Evolutionary conservation across 148 eudicot species (phyloP).

Genomic region (Simmondsia chinensis): DNA sequence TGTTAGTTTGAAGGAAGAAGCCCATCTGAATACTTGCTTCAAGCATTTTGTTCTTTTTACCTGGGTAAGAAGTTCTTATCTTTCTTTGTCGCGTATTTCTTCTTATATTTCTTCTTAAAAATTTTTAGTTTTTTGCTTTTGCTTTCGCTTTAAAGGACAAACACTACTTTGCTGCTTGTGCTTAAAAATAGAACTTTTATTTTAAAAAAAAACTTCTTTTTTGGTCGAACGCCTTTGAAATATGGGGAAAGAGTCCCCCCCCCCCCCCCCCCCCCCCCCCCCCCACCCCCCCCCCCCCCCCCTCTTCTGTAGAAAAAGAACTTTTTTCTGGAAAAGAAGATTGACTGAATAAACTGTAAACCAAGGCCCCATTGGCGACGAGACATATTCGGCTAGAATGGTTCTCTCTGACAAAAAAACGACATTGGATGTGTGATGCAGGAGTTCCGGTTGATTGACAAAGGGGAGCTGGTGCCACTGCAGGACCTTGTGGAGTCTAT

Average conservation of each 20-base stretch:
- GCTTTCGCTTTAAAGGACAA: not conserved
- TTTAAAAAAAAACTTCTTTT: no score
- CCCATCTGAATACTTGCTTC: conserved; percentile 96
- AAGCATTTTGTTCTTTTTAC: conserved; percentile 95
- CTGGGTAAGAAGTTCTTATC: no score
- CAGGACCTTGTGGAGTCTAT: conserved; percentile 80
- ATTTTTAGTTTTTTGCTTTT: not conserved
- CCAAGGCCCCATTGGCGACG: not conserved
- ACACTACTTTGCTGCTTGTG: no score
- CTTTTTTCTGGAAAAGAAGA: no score
- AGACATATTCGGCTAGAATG: no score
- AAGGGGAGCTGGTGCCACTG: conserved; percentile 84
- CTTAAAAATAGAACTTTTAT: no score
- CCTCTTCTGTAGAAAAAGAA: no score
- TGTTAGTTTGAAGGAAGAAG: conserved; percentile 93
- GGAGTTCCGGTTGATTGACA: conserved; percentile 79
- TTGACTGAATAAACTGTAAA: not conserved
- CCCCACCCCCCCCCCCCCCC: no score
- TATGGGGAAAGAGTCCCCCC: no score
- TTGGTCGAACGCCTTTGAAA: no score
- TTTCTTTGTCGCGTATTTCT: conserved; percentile 1
- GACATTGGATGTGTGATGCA: conserved; percentile 16
- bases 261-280: no score
- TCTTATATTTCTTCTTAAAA: not conserved
- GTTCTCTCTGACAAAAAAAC: not conserved